These are phyloP conservation scores for Rhypophila decipiens DNA, from an alignment of 495 filamentous ascomycete species.

Conservation along the genomic window DNA sequence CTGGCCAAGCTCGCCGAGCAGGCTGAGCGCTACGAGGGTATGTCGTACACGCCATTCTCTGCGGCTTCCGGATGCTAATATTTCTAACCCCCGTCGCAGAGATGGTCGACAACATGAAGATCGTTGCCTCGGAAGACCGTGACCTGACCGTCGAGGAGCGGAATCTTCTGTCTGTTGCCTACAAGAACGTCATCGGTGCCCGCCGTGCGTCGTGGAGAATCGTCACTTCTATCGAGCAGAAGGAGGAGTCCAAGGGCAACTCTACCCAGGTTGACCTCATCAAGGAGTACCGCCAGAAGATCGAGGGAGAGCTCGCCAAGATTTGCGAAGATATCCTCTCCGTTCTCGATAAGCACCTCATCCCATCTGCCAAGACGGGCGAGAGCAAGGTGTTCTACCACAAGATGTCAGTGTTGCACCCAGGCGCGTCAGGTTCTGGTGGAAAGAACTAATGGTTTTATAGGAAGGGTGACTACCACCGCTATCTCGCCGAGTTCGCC, in stretches of 20 bases:
- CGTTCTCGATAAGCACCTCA: constrained; percentile 92
- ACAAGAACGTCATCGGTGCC: constrained; percentile 99
- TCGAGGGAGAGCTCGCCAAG: constrained; percentile 96
- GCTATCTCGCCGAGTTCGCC: constrained; percentile 98
- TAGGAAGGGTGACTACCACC: constrained; percentile 99
- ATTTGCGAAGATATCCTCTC: constrained; percentile 99
- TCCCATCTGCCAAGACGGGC: constrained; percentile 90
- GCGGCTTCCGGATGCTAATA: constrained; percentile 12
- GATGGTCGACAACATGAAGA: constrained; percentile 99
- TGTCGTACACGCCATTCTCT: constrained; percentile 36
- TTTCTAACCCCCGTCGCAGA: constrained; percentile 50
- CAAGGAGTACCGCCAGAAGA: constrained; percentile 99
- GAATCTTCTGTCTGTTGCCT: constrained; percentile 97
- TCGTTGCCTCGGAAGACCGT: constrained; percentile 91
- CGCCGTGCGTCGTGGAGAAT: constrained; percentile 99
- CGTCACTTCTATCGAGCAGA: constrained; percentile 99
- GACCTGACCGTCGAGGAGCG: constrained; percentile 98
- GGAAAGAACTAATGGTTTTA: constrained; percentile 22
- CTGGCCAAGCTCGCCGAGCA: constrained; percentile 99
- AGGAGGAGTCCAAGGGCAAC: constrained; percentile 99
- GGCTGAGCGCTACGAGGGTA: constrained; percentile 99
- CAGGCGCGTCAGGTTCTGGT: background rate
- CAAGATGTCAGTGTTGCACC: constrained; percentile 81
- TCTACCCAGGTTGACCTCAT: constrained; percentile 85
- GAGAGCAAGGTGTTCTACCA: constrained; percentile 99